Evolutionary conservation across 352 stramenopile species (phyloP).

Genomic region (Globisporangium cystogenes): DNA sequence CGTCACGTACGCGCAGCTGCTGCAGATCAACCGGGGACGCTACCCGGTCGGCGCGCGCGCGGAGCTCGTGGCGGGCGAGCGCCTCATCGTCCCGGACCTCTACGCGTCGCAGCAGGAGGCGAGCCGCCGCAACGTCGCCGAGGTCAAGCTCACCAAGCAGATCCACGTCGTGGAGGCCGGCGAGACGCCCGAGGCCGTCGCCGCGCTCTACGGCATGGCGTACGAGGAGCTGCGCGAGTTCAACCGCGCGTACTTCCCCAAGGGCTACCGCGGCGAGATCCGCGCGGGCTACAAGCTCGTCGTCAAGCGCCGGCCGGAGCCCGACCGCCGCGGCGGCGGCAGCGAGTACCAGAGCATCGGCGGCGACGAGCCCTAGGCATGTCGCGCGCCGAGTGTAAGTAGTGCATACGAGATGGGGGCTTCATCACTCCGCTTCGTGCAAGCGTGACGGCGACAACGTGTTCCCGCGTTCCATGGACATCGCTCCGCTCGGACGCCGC

Average conservation of each 20-base stretch:
- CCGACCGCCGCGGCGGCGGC: constrained; percentile 1
- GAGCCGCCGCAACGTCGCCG: constrained; percentile 61
- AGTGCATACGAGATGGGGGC: neutral
- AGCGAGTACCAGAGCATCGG: constrained; percentile 25
- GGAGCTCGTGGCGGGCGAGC: constrained; percentile 49
- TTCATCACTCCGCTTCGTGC: too few species aligned
- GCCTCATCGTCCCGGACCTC: constrained; percentile 71
- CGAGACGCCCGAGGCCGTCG: constrained; percentile 68
- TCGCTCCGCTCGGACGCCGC: too few species aligned
- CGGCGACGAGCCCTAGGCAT: neutral
- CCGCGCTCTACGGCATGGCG: constrained; percentile 64
- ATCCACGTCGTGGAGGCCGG: constrained; percentile 74
- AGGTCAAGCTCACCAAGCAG: constrained; percentile 84
- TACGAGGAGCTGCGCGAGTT: constrained; percentile 83
- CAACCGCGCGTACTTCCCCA: constrained; percentile 84
- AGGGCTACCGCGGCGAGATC: constrained; percentile 80
- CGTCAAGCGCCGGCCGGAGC: constrained; percentile 45
- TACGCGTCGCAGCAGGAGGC: constrained; percentile 45
- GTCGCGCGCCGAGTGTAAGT: neutral
- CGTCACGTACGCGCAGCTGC: constrained; percentile 59
- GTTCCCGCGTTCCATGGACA: neutral
- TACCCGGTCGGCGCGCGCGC: constrained; percentile 64
- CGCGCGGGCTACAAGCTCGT: constrained; percentile 74
- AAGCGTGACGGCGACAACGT: neutral
- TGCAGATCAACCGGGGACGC: constrained; percentile 74